Conservation (phyloP, 2,329 filamentous ascomycete genomes). For the Talaromyces sp. region DNA sequence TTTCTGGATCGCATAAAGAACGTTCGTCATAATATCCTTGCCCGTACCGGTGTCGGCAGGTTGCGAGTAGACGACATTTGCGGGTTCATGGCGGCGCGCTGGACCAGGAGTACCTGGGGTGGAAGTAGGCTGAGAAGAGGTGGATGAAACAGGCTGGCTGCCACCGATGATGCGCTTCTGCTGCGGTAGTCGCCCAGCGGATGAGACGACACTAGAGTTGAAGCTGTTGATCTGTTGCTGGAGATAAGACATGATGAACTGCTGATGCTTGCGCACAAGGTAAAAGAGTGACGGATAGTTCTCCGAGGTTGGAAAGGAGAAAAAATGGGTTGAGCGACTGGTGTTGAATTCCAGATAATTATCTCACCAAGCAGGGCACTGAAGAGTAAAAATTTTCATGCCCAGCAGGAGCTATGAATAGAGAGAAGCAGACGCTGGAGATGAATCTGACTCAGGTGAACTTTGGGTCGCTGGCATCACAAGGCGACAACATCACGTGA, state of each 20-base stretch:
- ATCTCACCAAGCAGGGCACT: not conserved
- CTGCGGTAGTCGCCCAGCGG: conserved; percentile 61
- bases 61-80: conserved; percentile 65
- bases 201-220: conserved; percentile 59
- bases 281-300: conserved; percentile 13
- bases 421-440: not conserved
- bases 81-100: conserved; percentile 59
- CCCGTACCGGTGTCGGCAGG: conserved; percentile 73
- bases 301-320: conserved; percentile 4
- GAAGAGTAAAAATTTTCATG: not conserved
- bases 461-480: not conserved
- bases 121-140: conserved; percentile 53
- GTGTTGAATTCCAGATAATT: not conserved
- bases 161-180: conserved; percentile 50
- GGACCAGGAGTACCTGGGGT: conserved; percentile 34
- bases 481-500: not conserved
- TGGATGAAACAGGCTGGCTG: conserved; percentile 48
- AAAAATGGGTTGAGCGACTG: not conserved
- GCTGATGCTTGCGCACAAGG: not conserved
- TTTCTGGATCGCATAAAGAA: conserved; percentile 81
- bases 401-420: not conserved
- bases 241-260: conserved; percentile 59
- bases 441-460: not conserved
- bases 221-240: conserved; percentile 64
- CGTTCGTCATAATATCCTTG: conserved; percentile 77